A percentile compares a stretch with the other conserved stretches of the same genome.
phyloP scores from a whole-genome alignment of 2,329 filamentous ascomycete genomes.

The Sporothrix globosa region DNA sequence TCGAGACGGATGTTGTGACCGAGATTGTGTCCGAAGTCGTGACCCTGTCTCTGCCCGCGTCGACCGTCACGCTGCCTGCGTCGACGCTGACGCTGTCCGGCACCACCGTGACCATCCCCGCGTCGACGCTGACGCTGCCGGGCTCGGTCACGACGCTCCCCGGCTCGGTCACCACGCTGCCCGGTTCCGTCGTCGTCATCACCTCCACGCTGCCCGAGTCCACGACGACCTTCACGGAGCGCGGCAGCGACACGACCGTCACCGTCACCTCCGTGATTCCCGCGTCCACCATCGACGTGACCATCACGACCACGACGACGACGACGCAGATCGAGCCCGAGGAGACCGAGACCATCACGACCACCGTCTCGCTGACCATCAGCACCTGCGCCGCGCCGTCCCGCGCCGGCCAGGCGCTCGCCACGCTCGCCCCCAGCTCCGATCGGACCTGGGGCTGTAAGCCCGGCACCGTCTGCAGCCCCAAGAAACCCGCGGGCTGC shows the following conservation, averaged over 20 bases:
- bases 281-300: constrained; percentile 26
- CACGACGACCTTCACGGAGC: constrained; percentile 24
- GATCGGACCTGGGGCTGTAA: constrained; percentile 58
- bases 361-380: constrained; percentile 37
- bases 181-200: constrained; percentile 30
- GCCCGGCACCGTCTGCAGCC: constrained; percentile 58
- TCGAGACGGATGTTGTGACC: constrained; percentile 9
- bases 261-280: constrained; percentile 33
- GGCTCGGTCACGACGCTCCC: constrained; percentile 23
- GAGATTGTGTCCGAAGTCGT: background rate
- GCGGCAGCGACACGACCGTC: constrained; percentile 22
- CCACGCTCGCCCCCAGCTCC: constrained; percentile 44
- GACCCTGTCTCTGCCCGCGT: constrained; percentile 31
- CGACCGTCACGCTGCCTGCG: constrained; percentile 27
- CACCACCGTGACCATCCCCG: constrained; percentile 12
- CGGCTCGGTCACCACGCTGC: constrained; percentile 29
- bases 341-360: constrained; percentile 22
- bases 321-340: constrained; percentile 29
- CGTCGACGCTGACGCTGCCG: constrained; percentile 21
- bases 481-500: constrained; percentile 54
- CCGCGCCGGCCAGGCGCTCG: constrained; percentile 32
- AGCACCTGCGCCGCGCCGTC: constrained; percentile 53
- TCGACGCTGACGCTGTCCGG: constrained; percentile 24
- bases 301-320: constrained; percentile 6
- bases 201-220: constrained; percentile 31